Evolutionary conservation across 2,329 filamentous ascomycete genomes (phyloP), one percentile per base, ranked within the genome.

Genomic region (Fusarium scirpi): DNA sequence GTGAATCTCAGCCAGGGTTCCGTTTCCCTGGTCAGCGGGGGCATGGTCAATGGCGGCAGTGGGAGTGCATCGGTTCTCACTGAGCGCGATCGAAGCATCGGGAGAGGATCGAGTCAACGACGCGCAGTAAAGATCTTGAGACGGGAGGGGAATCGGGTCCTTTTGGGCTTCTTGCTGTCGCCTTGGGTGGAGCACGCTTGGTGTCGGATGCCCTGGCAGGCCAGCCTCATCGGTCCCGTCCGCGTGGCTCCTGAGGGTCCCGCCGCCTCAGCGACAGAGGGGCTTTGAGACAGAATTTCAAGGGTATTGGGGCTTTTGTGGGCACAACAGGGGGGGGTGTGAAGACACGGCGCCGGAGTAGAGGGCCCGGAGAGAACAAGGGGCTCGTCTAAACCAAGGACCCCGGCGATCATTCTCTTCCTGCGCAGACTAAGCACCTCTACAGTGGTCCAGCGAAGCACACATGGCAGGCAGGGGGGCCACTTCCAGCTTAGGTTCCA

Each of bases 151-250:
- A 69, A 75, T 75, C 68, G 64, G 68, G 41, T 55, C 22, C 64
- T 69, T 70, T 71, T 71, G 64, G 38, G 54, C 34, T 47, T 66
- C 20, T 60, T 48, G 20, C 40, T 47, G 44, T 25, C 55, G 34
- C 49, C 45, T 51, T 34, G 22, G 46, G 52, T 65, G 63, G 67
- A 57, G 59, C 34, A 49, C 41, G 47, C 62, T 49, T 58, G 59
- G 67, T 52, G 24, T 44, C 46, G 51, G 62, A 65, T 41, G 49
- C 68, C 63, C 64, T 71, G 69, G 60, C 55, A 69, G 55, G 30
- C 53, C 65, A 71, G 69, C 69, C 69, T 71, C 69, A 72, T 72
- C 69, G 65, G 69, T 63, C 69, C 69, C 69, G 65, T 62, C 69
- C 69, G 69, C 62, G 69, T 71, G 69, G 69, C 69, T 71, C 61